phyloP scores from a whole-genome alignment of 225 moss, liverwort and hornwort species.

The Straminergon stramineum region DNA sequence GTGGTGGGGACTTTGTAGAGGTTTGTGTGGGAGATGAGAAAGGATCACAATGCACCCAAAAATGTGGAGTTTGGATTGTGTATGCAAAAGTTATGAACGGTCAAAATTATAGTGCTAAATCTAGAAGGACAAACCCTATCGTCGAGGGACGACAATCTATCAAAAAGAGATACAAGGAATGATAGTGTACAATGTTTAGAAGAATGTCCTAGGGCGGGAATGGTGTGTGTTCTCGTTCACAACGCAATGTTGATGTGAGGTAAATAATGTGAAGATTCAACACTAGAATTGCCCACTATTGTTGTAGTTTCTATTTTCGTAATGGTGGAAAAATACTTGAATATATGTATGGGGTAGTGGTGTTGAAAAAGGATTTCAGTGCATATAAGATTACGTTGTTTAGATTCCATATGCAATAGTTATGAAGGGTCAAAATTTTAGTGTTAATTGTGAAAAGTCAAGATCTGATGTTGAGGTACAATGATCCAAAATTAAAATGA shows the following conservation, averaged over 20 bases:
- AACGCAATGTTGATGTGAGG: neutral
- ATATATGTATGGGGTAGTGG: no score
- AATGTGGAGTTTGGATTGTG: neutral
- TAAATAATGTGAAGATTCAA: neutral
- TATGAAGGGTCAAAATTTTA: neutral
- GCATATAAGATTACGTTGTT: fast-evolving
- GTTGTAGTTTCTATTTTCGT: neutral
- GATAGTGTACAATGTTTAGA: neutral
- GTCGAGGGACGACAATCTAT: fast-evolving
- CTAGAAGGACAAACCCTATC: fast-evolving
- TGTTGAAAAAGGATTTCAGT: neutral
- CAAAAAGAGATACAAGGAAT: fast-evolving
- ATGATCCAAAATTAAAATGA: neutral
- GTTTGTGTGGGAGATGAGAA: no score
- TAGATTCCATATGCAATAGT: neutral
- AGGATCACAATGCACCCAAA: neutral
- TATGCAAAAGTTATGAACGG: neutral
- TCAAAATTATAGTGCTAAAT: neutral
- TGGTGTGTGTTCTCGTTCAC: neutral
- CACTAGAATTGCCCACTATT: neutral
- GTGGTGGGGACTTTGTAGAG: no score
- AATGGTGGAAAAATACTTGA: no score
- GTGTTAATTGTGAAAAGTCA: neutral
- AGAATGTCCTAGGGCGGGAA: neutral
- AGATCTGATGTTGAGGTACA: fast-evolving